These are phyloP conservation scores for Gymnopus androsaceus DNA, from an alignment of 1,284 basidiomycete species.

Conservation along the genomic window DNA sequence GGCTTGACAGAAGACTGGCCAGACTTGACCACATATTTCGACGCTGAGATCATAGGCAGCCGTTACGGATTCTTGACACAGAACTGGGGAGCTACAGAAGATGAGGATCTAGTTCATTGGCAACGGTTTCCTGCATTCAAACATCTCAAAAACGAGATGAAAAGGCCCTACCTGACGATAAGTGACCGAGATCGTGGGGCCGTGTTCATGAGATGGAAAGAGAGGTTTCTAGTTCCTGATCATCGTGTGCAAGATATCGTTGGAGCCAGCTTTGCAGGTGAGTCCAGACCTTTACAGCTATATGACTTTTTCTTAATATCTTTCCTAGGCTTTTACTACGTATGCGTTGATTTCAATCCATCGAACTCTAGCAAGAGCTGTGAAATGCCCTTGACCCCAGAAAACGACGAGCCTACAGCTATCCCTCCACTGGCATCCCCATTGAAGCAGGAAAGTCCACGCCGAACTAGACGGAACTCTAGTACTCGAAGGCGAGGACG, in stretches of 20 bases:
- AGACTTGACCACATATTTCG: conserved; percentile 90
- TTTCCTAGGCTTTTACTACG: conserved; percentile 83
- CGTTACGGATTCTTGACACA: conserved; percentile 87
- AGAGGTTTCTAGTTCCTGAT: conserved; percentile 92
- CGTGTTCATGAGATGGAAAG: conserved; percentile 97
- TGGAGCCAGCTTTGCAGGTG: conserved; percentile 93
- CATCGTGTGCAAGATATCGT: conserved; percentile 92
- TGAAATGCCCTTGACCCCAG: conserved; percentile 36
- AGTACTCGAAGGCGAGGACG: conserved; percentile 40
- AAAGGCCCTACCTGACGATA: conserved; percentile 75
- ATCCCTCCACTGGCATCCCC: conserved; percentile 25
- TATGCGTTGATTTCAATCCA: conserved; percentile 78
- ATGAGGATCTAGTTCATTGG: conserved; percentile 91
- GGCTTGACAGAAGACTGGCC: conserved; percentile 90
- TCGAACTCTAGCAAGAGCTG: conserved; percentile 37
- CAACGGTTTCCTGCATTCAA: conserved; percentile 88
- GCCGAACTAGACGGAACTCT: conserved; percentile 47
- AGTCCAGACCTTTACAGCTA: conserved; percentile 20
- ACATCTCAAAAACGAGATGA: conserved; percentile 72
- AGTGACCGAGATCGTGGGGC: conserved; percentile 72
- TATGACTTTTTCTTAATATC: neutral
- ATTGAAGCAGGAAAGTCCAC: conserved; percentile 36
- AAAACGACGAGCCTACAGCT: conserved; percentile 30
- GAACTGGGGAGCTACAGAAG: conserved; percentile 83
- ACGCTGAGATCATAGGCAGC: conserved; percentile 89